These are phyloP conservation scores for Colletotrichum liaoningense DNA, from an alignment of 2,329 filamentous ascomycete species.

Conservation along the genomic window DNA sequence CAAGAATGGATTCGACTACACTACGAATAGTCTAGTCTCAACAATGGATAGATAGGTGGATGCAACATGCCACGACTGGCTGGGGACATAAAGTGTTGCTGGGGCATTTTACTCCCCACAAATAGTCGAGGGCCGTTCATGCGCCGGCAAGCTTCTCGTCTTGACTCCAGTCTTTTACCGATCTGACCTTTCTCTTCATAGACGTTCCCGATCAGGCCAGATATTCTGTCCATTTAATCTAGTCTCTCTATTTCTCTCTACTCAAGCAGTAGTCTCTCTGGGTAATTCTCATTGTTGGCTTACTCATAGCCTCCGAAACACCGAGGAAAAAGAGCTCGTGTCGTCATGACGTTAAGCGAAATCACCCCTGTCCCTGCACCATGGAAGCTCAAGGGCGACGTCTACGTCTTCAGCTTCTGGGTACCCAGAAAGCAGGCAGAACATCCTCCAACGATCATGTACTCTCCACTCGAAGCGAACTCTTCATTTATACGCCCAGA, in stretches of 20 bases:
- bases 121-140: not conserved
- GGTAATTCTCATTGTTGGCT: not conserved
- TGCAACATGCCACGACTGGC: not conserved
- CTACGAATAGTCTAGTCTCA: not conserved
- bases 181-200: not conserved
- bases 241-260: not conserved
- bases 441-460: constrained; percentile 51
- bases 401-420: constrained; percentile 58
- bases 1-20: constrained; percentile 1
- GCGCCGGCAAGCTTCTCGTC: not conserved
- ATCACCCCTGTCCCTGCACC: constrained; percentile 41
- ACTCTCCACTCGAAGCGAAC: constrained; percentile 58
- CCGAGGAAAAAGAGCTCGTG: not conserved
- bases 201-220: not conserved
- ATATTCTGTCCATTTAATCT: not conserved
- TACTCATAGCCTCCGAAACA: not conserved
- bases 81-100: constrained; percentile 5
- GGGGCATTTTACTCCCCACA: not conserved
- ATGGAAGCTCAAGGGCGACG: constrained; percentile 58
- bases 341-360: constrained; percentile 10
- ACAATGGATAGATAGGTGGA: not conserved
- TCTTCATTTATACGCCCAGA: constrained; percentile 50
- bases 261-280: not conserved
- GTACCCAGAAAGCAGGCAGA: constrained; percentile 43
- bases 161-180: not conserved